Conservation (phyloP, 768 basidiomycete genomes). For the Leucocoprinus sp. region DNA sequence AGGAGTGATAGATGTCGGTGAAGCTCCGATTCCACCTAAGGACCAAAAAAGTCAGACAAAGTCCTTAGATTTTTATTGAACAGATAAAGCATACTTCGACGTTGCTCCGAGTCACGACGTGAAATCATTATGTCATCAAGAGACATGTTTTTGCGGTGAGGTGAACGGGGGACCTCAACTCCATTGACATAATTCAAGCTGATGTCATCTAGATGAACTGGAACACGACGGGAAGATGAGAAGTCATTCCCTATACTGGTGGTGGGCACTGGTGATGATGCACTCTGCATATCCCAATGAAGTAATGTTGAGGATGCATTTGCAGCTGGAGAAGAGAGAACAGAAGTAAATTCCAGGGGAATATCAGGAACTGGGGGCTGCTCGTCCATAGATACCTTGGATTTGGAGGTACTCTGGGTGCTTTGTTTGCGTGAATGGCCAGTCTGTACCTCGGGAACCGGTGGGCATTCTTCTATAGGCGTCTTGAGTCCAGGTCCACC, state of each 20-base stretch:
- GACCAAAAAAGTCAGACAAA: not conserved
- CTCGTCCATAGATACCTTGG: slow-evolving; percentile 18
- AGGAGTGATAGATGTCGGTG: slow-evolving; percentile 26
- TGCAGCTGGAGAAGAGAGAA: slow-evolving; percentile 14
- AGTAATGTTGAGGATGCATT: slow-evolving; percentile 19
- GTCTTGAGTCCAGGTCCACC: slow-evolving; percentile 15
- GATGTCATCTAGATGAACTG: slow-evolving; percentile 9
- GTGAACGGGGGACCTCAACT: slow-evolving; percentile 6
- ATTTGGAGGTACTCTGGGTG: slow-evolving; percentile 8
- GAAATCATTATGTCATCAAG: slow-evolving; percentile 9
- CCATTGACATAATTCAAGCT: slow-evolving; percentile 6
- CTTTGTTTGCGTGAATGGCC: slow-evolving; percentile 19
- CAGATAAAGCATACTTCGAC: not conserved
- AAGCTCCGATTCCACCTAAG: not conserved
- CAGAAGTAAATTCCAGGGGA: slow-evolving; percentile 21
- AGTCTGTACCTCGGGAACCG: slow-evolving; percentile 26
- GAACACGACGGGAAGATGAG: not conserved
- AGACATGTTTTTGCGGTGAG: slow-evolving; percentile 4
- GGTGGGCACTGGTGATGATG: not conserved
- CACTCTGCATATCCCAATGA: slow-evolving; percentile 12
- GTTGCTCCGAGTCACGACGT: not conserved
- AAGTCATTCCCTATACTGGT: not conserved
- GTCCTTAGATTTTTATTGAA: no score
- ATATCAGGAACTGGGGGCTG: slow-evolving; percentile 27
- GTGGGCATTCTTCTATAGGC: slow-evolving; percentile 22